Conservation (phyloP, 2,329 filamentous ascomycete genomes). For the Teratosphaeria nubilosa region DNA sequence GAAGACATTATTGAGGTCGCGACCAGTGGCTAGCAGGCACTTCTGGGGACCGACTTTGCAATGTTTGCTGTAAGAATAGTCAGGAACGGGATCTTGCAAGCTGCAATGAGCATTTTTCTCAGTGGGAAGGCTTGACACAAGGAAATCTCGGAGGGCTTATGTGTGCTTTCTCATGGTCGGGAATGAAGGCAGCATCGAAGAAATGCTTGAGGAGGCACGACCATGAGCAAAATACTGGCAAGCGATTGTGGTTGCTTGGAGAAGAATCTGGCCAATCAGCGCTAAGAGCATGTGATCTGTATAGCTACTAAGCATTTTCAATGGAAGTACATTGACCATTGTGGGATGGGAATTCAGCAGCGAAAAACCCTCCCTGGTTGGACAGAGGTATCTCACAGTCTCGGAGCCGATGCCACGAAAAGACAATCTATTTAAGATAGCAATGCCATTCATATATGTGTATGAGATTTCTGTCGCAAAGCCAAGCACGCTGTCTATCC, state of each 20-base stretch:
- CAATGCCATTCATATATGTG: neutral
- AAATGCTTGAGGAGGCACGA: neutral
- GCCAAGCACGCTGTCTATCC: neutral
- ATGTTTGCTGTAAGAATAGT: neutral
- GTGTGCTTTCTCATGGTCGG: no score
- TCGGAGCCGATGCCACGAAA: neutral
- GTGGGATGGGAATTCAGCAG: no score
- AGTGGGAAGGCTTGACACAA: no score
- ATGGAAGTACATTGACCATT: no score
- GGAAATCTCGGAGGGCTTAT: no score
- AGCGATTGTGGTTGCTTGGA: neutral
- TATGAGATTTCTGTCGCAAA: neutral
- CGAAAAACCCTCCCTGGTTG: neutral
- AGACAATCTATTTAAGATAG: neutral
- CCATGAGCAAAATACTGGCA: neutral
- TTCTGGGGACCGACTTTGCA: neutral
- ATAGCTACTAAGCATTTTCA: no score
- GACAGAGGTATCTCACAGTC: neutral
- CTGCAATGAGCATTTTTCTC: no score
- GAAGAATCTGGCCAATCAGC: no score
- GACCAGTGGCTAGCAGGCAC: neutral
- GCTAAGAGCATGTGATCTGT: no score
- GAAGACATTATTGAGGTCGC: neutral
- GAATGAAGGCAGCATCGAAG: neutral
- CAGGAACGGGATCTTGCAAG: neutral